Base-by-base conservation (phyloP, 2,329 filamentous ascomycete genomes). In the Aspergillus sclerotialis region DNA sequence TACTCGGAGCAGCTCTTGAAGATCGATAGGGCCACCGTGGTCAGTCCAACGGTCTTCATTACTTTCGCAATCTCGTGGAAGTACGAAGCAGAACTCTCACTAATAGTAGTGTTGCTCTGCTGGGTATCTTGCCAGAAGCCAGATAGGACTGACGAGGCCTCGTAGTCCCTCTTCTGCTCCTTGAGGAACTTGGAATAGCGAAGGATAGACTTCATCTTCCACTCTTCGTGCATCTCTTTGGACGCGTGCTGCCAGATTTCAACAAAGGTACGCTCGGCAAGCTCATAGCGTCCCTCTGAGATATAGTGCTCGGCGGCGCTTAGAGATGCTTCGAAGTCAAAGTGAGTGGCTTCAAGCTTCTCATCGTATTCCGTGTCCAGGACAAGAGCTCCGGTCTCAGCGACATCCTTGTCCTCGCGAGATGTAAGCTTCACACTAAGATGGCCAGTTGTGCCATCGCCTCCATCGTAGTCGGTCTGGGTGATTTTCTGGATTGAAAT, bases 191-290 rank as follows among this genome's bases (percentile, higher is more conserved):
- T 57, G 6, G 65, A 60, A 39, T 73, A 74, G 2, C 56, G 52
- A n/a, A 68, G 54, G 4, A 67, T 60, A 13, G 65, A 52, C 33
- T 67, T 59, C 16, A 72, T 54, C 44, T 72, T 72, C 46, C 60
- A 62, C 46, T 68, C 60, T 35, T 72, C 69, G 16, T 64, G 66
- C 38, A 61, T 69, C 36, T 66, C 64, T 26, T 59, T 59, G n/a
- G 64, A 70, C 2, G 67, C 55, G n/a, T 64, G 64, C 47, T 69
- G 64, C 71, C 71, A 75, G 4, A 70, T 58, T 38, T 72, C 65
- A 11, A 73, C 60, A 31, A 70, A 74, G 2, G 57, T 55, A 26
- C 60, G 56, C 43, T 73, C 69, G 0, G 68, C 68, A n/a, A 44
- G 58, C 38, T 48, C 55, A 38, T 46, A 40, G 37, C 50, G 43